Base-by-base conservation (phyloP, 2,329 filamentous ascomycete genomes). In the Clonostachys byssicola region DNA sequence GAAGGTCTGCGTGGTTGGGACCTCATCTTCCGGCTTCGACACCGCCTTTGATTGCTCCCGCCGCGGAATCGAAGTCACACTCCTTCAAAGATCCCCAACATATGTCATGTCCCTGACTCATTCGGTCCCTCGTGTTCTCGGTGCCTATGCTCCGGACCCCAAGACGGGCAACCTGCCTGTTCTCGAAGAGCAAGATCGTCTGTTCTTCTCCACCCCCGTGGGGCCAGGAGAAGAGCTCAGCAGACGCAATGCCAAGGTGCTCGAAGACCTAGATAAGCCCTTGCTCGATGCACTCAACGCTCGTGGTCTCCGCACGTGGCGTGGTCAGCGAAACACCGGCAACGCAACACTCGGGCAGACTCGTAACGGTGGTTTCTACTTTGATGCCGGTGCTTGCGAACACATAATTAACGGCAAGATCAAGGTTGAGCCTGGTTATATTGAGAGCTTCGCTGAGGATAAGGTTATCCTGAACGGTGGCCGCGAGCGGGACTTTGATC, bases 1-100 rank as follows among this genome's bases (percentile, higher is more conserved):
- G 58, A 83, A 78, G 50, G 84, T 80, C 0, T 65, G 88, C 2
- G 77, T 89, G 0, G 72, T 89, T 0, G 86, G 85, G 2, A 82
- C 78, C 2, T 86, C 83, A 60, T 88, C 87, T 61, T 86, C 81
- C 0, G 81, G 73, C 8, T 82, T 86, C 54, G 85, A 88, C 52
- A 88, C 88, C 47, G 78, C 81, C 1, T 83, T 87, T 47, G 81
- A 88, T 51, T 87, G 75, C 55, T 73, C 78, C 36, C 82, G 87
- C 54, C 80, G 81, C 43, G 86, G 85, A 0, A 83, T 83, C 51
- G 69, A 80, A 4, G 78, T 88, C 2, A 89, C 85, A 0, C 83
- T 89, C 61, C 73, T 89, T 0, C 86, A 89, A 62, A 75, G 86
- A 5, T 63, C 60, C 6, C 57, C 60, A 3, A 63, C 62, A 5